Evolutionary conservation across 2,329 filamentous ascomycete species (phyloP).

Genomic region (Fusarium aywerte): DNA sequence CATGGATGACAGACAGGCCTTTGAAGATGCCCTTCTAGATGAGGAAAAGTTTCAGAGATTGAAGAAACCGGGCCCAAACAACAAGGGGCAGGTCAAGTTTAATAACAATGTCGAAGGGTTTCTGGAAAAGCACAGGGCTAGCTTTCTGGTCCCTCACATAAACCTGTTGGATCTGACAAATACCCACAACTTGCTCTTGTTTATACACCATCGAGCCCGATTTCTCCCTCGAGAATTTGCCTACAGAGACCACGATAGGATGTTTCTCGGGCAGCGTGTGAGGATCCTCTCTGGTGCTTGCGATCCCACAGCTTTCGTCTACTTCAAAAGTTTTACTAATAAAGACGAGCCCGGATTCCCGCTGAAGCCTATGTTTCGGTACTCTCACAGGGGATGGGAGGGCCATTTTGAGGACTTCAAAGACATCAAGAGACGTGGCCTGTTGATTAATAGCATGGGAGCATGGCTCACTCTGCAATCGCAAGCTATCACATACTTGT

Average conservation of each 20-base stretch:
- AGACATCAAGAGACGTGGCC: not conserved
- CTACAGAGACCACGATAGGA: constrained; percentile 30
- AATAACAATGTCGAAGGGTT: constrained; percentile 24
- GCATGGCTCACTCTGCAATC: constrained; percentile 34
- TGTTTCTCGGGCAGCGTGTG: constrained; percentile 30
- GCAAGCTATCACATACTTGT: constrained; percentile 29
- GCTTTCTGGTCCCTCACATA: constrained; percentile 41
- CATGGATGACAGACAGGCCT: not conserved
- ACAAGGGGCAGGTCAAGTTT: not conserved
- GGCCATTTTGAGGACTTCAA: not conserved
- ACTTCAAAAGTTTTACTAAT: not conserved
- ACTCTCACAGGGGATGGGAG: not conserved
- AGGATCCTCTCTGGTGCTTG: constrained; percentile 32
- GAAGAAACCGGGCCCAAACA: not conserved
- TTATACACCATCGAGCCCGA: constrained; percentile 39
- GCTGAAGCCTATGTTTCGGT: not conserved
- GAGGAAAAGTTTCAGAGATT: not conserved
- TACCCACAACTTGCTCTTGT: constrained; percentile 31
- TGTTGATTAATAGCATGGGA: constrained; percentile 23
- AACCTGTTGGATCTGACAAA: constrained; percentile 33
- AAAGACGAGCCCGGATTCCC: not conserved
- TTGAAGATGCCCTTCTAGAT: not conserved
- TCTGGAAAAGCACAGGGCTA: constrained; percentile 24
- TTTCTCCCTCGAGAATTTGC: constrained; percentile 15
- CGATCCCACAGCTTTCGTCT: not conserved